These are phyloP conservation scores for Xylariales sp. DNA, from an alignment of 2,329 filamentous ascomycete species.

Conservation along the genomic window DNA sequence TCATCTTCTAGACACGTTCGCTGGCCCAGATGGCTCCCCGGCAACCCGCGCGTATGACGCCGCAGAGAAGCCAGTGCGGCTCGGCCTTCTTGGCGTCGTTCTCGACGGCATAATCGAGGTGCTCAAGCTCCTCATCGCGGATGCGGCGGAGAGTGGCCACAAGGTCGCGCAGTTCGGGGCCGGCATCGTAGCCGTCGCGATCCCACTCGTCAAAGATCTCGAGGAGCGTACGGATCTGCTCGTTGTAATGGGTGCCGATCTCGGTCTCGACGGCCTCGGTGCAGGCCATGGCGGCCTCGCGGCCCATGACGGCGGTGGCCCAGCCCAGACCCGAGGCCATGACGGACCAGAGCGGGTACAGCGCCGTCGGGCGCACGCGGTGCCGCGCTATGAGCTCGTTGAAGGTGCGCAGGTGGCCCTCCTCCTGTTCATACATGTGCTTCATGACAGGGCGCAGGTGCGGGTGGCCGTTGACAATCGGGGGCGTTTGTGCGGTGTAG, in stretches of 20 bases:
- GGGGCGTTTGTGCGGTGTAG: constrained; percentile 82
- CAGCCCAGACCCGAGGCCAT: constrained; percentile 81
- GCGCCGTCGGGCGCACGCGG: constrained; percentile 83
- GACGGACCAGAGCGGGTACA: constrained; percentile 86
- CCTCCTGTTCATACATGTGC: constrained; percentile 98
- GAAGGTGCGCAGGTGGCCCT: constrained; percentile 80
- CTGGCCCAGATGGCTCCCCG: constrained; percentile 89
- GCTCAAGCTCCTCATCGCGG: constrained; percentile 93
- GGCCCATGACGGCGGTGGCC: constrained; percentile 82
- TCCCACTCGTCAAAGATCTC: constrained; percentile 78
- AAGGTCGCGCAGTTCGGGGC: constrained; percentile 70
- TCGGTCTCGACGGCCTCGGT: constrained; percentile 98
- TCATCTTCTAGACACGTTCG: too few species aligned
- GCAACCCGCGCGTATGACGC: constrained; percentile 85
- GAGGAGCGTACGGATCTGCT: constrained; percentile 77
- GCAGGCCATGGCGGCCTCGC: constrained; percentile 96
- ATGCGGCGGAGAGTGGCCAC: constrained; percentile 74
- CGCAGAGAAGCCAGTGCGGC: constrained; percentile 85
- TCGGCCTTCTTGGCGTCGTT: constrained; percentile 87
- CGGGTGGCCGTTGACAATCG: constrained; percentile 74
- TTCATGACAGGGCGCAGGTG: constrained; percentile 87
- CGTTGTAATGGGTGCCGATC: constrained; percentile 94
- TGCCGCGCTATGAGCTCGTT: constrained; percentile 79
- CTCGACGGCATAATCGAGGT: constrained; percentile 90
- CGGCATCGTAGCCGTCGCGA: constrained; percentile 71